A percentile compares a stretch with the other conserved stretches of the same genome.
phyloP scores from a whole-genome alignment of 306 rosid species.

The Phaseolus lunatus region DNA sequence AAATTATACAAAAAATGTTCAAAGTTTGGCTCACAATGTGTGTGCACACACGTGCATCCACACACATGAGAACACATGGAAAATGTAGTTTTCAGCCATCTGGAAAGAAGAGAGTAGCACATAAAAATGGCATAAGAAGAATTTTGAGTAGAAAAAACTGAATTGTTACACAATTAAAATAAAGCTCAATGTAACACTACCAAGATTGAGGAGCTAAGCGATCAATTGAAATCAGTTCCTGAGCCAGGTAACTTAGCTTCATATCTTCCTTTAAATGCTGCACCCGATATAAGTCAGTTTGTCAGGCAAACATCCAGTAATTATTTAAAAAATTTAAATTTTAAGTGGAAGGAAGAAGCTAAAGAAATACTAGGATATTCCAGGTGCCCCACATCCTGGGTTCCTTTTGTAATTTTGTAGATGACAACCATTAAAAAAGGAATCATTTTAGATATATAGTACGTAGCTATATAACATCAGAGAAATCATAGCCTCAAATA shows the following conservation, averaged over 20 bases:
- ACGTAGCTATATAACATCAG: not conserved
- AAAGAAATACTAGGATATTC: conserved; percentile 32
- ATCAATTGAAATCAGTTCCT: conserved; percentile 88
- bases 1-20: not conserved
- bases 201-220: conserved; percentile 97
- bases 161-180: conserved; percentile 25
- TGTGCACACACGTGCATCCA: not conserved
- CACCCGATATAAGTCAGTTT: conserved; percentile 44
- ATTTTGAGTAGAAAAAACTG: conserved; percentile 12
- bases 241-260: conserved; percentile 95
- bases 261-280: conserved; percentile 99
- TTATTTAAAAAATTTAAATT: conserved; percentile 27
- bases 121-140: conserved; percentile 22
- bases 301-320: conserved; percentile 38
- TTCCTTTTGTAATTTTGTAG: conserved; percentile 18
- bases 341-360: conserved; percentile 24
- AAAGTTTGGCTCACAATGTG: not conserved
- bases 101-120: conserved; percentile 9
- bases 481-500: conserved; percentile 35
- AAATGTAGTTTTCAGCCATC: conserved; percentile 10
- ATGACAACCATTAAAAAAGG: conserved; percentile 22
- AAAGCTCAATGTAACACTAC: conserved; percentile 64
- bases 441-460: conserved; percentile 18
- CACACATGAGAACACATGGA: not conserved
- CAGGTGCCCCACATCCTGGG: not conserved